Evolutionary conservation across 2,329 filamentous ascomycete species (phyloP).

Genomic region (Periconia sp.): DNA sequence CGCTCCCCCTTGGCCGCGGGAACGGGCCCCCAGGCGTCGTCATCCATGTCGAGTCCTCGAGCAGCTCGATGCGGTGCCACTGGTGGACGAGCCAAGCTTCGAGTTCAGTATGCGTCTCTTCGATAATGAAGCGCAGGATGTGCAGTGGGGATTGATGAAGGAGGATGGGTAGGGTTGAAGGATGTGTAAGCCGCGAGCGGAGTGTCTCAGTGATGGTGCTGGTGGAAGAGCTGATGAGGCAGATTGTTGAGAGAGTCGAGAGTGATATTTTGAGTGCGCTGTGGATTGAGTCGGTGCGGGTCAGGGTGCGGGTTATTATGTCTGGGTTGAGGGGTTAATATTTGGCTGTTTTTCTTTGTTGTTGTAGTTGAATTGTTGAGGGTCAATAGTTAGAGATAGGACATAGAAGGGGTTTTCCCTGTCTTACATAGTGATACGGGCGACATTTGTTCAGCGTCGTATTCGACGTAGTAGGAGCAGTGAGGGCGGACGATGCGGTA

Average conservation of each 20-base stretch:
- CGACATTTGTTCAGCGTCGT: neutral
- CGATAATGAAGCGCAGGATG: neutral
- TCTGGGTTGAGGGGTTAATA: neutral
- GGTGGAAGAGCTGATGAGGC: neutral
- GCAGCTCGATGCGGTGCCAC: neutral
- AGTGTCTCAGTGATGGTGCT: neutral
- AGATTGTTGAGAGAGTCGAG: neutral
- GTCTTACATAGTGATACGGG: neutral
- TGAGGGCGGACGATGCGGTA: neutral
- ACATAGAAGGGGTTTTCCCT: too few species aligned
- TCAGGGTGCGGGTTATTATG: neutral
- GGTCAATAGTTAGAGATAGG: too few species aligned
- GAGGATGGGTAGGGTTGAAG: neutral
- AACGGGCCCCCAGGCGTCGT: neutral
- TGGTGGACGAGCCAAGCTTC: neutral
- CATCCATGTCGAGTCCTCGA: neutral
- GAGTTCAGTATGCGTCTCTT: neutral
- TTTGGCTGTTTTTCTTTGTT: neutral
- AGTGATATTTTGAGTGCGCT: neutral
- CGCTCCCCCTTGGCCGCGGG: too few species aligned
- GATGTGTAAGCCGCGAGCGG: neutral
- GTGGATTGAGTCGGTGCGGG: neutral
- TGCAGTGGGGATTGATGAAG: neutral
- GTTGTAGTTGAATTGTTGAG: too few species aligned
- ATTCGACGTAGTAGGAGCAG: neutral